Evolutionary conservation across 345 rosid species (phyloP), one percentile per base, ranked within the genome.

Genomic region (Pugionium cornutum): DNA sequence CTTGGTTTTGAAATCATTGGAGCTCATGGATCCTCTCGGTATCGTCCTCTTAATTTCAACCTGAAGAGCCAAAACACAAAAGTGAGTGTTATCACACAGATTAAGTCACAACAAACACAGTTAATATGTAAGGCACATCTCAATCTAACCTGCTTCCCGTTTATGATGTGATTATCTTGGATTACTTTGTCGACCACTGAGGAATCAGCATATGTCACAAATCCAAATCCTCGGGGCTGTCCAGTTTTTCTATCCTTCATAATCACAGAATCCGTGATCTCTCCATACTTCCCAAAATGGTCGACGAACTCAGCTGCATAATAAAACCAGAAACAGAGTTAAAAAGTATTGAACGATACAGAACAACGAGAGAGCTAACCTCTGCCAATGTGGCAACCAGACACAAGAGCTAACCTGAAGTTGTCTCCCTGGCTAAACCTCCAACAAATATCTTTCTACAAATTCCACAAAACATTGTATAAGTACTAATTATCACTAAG

Each of bases 161-260:
- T 84, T 7, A 94, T 80, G 45, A 85, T 52, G 67, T 94, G 99
- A 53, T 70, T 68, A 25, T 87, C 96, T 62, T 94, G 73, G 7
- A 94, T 90, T 51, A 94, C 95, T 70, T 69, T 79, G 64, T 94
- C 99, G 36, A 91, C 92, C 11, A 94, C 99, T 1, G 91, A 81
- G 61, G 91, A 82, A 74, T 94, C 95, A 9, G 88, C 97, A 70
- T 86, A 94, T 1, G 99, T 94, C 44, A 94, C 87, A 70, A 94
- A 94, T 55, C 99, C 99, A 36, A 94, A 94, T 18, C 99, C 99
- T 55, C 99, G 86, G 11, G 99, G 99, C 66, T 77, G 86, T 53
- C 97, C 96, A 0, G 99, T 91, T 62, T 78, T 84, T 64, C 91
- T 81, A 79, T 90, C 99, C 75, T 83, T 85, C 99, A 94, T 94